These are phyloP conservation scores for Tolypocladium paradoxum DNA, from an alignment of 2,329 filamentous ascomycete genomes.

Conservation along the genomic window DNA sequence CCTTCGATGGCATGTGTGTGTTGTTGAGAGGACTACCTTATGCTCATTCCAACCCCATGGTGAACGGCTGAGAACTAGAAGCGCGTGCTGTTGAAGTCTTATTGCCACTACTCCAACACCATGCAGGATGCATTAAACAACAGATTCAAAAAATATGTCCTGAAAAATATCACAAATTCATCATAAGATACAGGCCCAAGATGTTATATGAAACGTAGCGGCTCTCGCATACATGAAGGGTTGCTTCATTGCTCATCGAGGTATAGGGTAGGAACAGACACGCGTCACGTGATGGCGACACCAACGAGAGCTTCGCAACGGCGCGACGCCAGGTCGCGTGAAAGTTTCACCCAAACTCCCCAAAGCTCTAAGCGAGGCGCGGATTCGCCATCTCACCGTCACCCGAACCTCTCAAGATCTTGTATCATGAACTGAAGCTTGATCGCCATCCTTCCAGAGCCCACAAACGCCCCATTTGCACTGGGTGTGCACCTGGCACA, in stretches of 20 bases:
- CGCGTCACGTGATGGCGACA: background rate
- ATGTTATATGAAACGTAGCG: background rate
- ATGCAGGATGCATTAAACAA: background rate
- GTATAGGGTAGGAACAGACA: background rate
- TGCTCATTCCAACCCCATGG: background rate
- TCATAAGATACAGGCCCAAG: background rate
- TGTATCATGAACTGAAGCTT: background rate
- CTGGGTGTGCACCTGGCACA: constrained; percentile 4
- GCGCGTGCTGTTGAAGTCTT: background rate
- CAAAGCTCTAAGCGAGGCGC: background rate
- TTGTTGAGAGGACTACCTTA: no score
- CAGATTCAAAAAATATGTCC: background rate
- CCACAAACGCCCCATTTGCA: background rate
- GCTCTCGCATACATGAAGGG: no score
- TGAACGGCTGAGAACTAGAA: background rate
- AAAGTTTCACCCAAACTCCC: background rate
- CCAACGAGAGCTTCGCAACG: background rate
- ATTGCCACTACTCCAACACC: background rate
- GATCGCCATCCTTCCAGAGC: background rate
- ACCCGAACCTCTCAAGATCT: background rate
- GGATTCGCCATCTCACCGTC: background rate
- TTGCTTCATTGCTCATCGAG: background rate
- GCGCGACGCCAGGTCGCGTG: background rate
- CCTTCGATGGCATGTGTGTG: no score
- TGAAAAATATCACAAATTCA: background rate